Conservation (phyloP, 2,329 filamentous ascomycete genomes). For the Neodidymelliopsis sp. region DNA sequence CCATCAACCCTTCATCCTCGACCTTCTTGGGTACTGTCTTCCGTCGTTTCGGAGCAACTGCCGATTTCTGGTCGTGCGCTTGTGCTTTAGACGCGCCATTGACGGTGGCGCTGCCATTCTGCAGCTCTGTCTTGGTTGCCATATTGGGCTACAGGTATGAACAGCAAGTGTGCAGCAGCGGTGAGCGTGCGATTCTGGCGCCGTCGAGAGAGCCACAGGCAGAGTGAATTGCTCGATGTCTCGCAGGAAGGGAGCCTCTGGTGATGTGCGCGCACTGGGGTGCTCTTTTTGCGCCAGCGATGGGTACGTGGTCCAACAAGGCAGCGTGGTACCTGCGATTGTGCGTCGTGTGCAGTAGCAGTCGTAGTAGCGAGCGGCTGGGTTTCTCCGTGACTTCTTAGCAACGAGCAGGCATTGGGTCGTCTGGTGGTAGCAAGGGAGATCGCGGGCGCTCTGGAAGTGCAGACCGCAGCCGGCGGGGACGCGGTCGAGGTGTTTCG, state of each 20-base stretch:
- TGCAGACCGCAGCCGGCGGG: slow-evolving; percentile 23
- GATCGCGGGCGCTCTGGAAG: slow-evolving; percentile 13
- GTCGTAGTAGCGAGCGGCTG: slow-evolving; percentile 22
- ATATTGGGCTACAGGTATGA: slow-evolving; percentile 16
- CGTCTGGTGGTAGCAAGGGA: slow-evolving; percentile 24
- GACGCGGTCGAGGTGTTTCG: slow-evolving; percentile 33
- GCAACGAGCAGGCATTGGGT: slow-evolving; percentile 33
- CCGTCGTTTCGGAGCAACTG: slow-evolving; percentile 25
- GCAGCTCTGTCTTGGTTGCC: slow-evolving; percentile 26
- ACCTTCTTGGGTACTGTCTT: slow-evolving; percentile 55
- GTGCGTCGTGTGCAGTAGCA: neutral
- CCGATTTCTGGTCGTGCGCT: slow-evolving; percentile 19
- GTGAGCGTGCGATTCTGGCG: neutral
- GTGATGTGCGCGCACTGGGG: slow-evolving; percentile 6
- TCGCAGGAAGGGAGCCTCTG: neutral
- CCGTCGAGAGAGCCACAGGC: neutral
- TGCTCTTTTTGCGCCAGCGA: slow-evolving; percentile 5
- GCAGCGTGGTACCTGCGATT: slow-evolving; percentile 6
- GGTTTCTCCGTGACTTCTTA: slow-evolving; percentile 24
- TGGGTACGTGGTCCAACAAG: slow-evolving; percentile 7
- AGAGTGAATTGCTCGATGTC: neutral
- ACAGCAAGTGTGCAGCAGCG: neutral
- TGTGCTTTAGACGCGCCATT: slow-evolving; percentile 18
- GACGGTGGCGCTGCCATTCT: slow-evolving; percentile 19
- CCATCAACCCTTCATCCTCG: slow-evolving; percentile 68